Conservation (phyloP, 2,329 filamentous ascomycete species). For the Fusarium torulosum region DNA sequence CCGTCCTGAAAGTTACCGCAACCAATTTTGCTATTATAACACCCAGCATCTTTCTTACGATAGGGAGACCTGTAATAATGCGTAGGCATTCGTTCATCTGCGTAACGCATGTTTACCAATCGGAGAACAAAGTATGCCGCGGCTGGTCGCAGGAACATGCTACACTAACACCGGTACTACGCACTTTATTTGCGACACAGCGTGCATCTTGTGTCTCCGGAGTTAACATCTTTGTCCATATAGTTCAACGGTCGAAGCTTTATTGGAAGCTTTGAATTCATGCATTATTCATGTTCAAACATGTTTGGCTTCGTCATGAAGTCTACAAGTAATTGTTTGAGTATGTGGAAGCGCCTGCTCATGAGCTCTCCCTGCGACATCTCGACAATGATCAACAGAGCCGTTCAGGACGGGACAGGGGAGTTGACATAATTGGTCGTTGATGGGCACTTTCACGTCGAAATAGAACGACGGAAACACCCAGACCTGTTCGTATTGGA, state of each 20-base stretch:
- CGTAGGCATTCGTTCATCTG: neutral
- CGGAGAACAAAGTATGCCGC: neutral
- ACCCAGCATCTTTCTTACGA: neutral
- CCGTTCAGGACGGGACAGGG: conserved; percentile 6
- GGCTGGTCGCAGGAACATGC: conserved; percentile 14
- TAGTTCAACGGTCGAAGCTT: conserved; percentile 5
- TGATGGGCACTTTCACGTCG: neutral
- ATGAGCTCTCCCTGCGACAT: conserved; percentile 10
- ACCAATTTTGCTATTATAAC: neutral
- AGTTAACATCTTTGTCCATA: conserved; percentile 10
- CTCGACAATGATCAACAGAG: conserved; percentile 31
- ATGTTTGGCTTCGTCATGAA: conserved; percentile 2
- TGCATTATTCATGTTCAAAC: neutral
- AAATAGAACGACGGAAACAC: neutral
- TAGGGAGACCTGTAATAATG: neutral
- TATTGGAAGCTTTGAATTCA: neutral
- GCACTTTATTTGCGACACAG: conserved; percentile 21
- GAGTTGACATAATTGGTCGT: conserved; percentile 5
- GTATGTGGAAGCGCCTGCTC: conserved; percentile 4
- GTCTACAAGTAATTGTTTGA: conserved; percentile 15
- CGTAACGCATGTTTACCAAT: neutral
- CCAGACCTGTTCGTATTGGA: neutral
- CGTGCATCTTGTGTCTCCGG: conserved; percentile 15
- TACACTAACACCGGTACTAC: conserved; percentile 13
- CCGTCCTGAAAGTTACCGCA: conserved; percentile 5